These are phyloP conservation scores for Talaromyces sp. DNA, from an alignment of 2,329 filamentous ascomycete species.

Conservation along the genomic window DNA sequence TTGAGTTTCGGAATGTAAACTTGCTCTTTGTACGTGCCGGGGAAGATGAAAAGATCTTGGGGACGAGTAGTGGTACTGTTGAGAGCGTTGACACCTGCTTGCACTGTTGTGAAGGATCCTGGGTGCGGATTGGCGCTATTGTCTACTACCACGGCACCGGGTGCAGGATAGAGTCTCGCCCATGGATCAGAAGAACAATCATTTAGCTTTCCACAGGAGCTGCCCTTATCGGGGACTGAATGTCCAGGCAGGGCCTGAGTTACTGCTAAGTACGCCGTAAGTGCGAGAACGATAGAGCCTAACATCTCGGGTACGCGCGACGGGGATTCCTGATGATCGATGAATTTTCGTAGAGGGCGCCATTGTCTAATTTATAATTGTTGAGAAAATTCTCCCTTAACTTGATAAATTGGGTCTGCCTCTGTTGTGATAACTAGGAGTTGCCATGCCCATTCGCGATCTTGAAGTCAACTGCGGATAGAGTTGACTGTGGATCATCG, in stretches of 20 bases:
- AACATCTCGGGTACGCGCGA: not conserved
- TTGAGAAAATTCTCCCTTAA: not conserved
- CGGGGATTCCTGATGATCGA: not conserved
- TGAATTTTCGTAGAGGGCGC: not conserved
- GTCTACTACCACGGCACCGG: not conserved
- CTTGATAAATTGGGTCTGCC: not conserved
- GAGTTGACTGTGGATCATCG: not conserved
- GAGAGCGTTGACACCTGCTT: slow-evolving; percentile 2
- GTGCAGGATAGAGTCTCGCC: not conserved
- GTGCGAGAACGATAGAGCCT: not conserved
- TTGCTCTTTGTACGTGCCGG: not conserved
- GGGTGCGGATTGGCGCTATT: not conserved
- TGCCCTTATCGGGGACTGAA: not conserved
- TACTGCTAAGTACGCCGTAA: not conserved
- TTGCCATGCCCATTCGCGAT: not conserved
- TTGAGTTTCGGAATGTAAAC: slow-evolving; percentile 1
- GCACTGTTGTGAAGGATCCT: slow-evolving; percentile 2
- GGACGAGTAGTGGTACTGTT: not conserved
- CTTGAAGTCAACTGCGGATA: not conserved
- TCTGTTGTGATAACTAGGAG: not conserved
- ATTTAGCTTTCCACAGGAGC: not conserved
- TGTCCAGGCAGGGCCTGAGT: not conserved
- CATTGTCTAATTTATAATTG: not conserved
- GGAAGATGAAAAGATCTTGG: not conserved
- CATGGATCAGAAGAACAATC: not conserved